phyloP scores from a whole-genome alignment of 2,329 filamentous ascomycete genomes.

The Hypoxylon rubiginosum region DNA sequence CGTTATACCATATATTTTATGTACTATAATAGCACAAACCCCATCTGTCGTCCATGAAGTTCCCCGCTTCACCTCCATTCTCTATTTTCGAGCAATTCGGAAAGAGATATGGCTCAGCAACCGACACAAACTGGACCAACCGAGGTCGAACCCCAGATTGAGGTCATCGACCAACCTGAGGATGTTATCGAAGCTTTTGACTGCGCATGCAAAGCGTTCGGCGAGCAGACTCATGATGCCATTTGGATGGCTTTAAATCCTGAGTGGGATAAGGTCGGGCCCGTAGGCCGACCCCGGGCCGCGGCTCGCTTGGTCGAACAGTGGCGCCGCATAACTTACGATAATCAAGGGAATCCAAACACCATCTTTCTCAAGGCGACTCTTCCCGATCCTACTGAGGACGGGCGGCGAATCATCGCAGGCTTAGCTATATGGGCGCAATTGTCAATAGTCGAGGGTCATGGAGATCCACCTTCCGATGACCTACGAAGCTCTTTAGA shows the following conservation, averaged over 20 bases:
- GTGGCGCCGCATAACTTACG: slow-evolving; percentile 57
- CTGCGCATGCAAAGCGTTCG: slow-evolving; percentile 60
- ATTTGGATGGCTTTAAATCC: slow-evolving; percentile 67
- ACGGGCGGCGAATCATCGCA: slow-evolving; percentile 54
- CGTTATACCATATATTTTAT: not conserved
- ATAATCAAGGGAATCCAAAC: slow-evolving; percentile 62
- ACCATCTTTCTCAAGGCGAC: slow-evolving; percentile 68
- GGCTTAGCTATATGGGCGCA: slow-evolving; percentile 70
- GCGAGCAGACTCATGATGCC: slow-evolving; percentile 63
- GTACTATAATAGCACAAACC: slow-evolving; percentile 5
- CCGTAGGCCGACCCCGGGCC: slow-evolving; percentile 56
- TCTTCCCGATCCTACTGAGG: slow-evolving; percentile 53
- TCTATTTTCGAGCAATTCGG: not conserved
- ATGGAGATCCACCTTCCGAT: slow-evolving; percentile 58
- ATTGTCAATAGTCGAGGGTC: slow-evolving; percentile 61
- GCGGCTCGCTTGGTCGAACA: slow-evolving; percentile 57
- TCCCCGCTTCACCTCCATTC: slow-evolving; percentile 18
- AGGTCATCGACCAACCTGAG: slow-evolving; percentile 40
- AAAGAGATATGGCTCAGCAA: slow-evolving; percentile 17
- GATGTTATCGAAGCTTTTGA: slow-evolving; percentile 49
- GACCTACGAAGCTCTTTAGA: slow-evolving; percentile 51
- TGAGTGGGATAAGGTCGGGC: slow-evolving; percentile 62
- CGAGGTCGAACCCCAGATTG: slow-evolving; percentile 39
- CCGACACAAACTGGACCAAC: not conserved
- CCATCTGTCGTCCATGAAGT: not conserved